A percentile compares a stretch with the other conserved stretches of the same genome.
Conservation (phyloP, 2,329 filamentous ascomycete species). For the Pyricularia sp. region DNA sequence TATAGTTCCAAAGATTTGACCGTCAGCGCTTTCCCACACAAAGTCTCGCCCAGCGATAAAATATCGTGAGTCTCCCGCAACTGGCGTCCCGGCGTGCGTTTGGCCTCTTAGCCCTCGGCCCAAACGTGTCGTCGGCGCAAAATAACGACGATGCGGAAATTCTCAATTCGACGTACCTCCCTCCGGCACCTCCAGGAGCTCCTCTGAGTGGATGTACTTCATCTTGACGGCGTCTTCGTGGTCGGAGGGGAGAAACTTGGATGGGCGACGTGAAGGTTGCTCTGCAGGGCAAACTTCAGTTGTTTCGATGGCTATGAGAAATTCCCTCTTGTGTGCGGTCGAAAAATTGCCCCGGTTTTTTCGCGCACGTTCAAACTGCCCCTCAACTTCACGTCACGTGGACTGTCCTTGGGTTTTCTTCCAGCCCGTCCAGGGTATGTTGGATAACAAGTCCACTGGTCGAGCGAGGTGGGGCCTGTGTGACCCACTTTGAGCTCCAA, state of each 20-base stretch:
- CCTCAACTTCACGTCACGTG: not conserved
- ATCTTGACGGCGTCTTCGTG: constrained; percentile 61
- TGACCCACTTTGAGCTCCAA: not conserved
- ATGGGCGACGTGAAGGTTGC: constrained; percentile 10
- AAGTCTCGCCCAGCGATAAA: not conserved
- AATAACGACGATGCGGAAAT: constrained; percentile 8
- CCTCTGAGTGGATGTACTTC: constrained; percentile 99
- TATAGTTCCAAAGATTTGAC: constrained; percentile 33
- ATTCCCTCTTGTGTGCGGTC: constrained; percentile 1
- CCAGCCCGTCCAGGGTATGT: not conserved
- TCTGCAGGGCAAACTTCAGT: not conserved
- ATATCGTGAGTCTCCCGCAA: not conserved
- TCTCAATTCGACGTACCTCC: constrained; percentile 59
- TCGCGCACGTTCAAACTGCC: not conserved
- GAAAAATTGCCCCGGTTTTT: constrained; percentile 1
- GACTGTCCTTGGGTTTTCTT: not conserved
- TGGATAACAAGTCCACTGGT: not conserved
- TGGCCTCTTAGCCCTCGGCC: not conserved
- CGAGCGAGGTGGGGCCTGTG: not conserved
- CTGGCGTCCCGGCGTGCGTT: not conserved
- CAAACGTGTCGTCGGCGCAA: not conserved
- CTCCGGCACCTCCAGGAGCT: constrained; percentile 91
- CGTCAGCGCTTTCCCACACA: constrained; percentile 16
- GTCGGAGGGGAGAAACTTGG: constrained; percentile 30
- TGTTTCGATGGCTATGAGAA: not conserved